Evolutionary conservation across 2,329 filamentous ascomycete genomes (phyloP).

Genomic region (Chrysosporium keratinophilum): DNA sequence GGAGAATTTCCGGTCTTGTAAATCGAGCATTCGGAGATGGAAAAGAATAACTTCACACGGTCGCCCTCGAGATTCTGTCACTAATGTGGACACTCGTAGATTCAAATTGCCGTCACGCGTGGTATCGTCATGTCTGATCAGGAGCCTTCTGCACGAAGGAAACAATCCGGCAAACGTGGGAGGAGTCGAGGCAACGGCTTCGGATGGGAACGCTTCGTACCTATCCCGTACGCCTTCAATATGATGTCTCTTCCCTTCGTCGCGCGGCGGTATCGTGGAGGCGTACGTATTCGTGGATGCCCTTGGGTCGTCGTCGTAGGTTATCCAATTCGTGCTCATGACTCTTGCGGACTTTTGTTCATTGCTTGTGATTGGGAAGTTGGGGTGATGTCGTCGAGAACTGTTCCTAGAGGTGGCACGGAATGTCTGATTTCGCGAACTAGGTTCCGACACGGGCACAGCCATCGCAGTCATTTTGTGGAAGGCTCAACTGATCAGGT

Average conservation of each 20-base stretch:
- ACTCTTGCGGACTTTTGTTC: not conserved
- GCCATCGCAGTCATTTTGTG: not conserved
- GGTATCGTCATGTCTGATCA: slow-evolving; percentile 81
- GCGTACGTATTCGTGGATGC: slow-evolving; percentile 69
- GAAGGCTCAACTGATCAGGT: not conserved
- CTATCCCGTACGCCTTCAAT: slow-evolving; percentile 42
- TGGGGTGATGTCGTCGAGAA: not conserved
- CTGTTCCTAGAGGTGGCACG: not conserved
- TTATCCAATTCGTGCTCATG: not conserved
- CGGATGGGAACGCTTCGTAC: slow-evolving; percentile 52
- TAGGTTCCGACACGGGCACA: not conserved
- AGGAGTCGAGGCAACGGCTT: slow-evolving; percentile 66
- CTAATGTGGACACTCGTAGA: slow-evolving; percentile 71
- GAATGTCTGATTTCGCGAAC: not conserved
- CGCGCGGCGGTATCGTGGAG: slow-evolving; percentile 57
- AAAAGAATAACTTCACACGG: slow-evolving; percentile 66
- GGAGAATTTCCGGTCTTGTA: slow-evolving; percentile 77
- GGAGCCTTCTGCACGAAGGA: slow-evolving; percentile 68
- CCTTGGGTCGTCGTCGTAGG: not conserved
- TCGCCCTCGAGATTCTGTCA: slow-evolving; percentile 44
- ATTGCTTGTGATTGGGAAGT: not conserved
- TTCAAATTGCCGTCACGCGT: slow-evolving; percentile 95
- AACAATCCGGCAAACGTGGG: slow-evolving; percentile 76
- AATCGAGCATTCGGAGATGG: slow-evolving; percentile 88
- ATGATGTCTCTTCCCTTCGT: slow-evolving; percentile 40